These are phyloP conservation scores for Agastache rugosa DNA, from an alignment of 257 asterid species.

Conservation along the genomic window DNA sequence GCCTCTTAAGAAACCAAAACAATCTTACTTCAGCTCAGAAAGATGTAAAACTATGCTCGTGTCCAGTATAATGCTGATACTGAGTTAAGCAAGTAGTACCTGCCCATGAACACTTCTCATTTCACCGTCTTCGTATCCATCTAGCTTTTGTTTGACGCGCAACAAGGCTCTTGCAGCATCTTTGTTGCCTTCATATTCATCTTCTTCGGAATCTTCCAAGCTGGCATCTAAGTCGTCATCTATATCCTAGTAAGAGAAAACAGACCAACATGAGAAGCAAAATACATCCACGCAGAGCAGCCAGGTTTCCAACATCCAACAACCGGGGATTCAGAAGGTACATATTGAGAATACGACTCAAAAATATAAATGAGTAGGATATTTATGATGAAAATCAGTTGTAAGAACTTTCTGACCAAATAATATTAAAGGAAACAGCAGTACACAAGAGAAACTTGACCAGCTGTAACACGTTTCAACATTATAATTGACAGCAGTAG, in stretches of 20 bases:
- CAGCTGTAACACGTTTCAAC: background rate
- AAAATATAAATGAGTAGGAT: too few species aligned
- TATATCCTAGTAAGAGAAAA: constrained; percentile 58
- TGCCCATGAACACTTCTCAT: constrained; percentile 94
- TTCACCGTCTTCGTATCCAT: constrained; percentile 99
- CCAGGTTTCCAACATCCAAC: too few species aligned
- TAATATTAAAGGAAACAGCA: too few species aligned
- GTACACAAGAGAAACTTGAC: too few species aligned
- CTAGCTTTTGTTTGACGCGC: constrained; percentile 98
- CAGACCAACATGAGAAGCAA: constrained; percentile 35
- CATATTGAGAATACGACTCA: too few species aligned
- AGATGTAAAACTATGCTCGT: background rate
- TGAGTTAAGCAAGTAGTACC: constrained; percentile 52
- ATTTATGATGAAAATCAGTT: too few species aligned
- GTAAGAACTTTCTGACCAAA: too few species aligned
- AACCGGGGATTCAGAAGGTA: too few species aligned
- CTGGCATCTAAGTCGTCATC: constrained; percentile 76
- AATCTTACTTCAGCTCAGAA: background rate
- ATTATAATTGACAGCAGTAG: background rate
- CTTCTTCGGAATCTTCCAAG: constrained; percentile 76
- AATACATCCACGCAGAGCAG: constrained; percentile 1
- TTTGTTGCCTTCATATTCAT: constrained; percentile 86
- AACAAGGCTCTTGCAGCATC: constrained; percentile 98
- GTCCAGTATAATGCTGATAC: constrained; percentile 3
- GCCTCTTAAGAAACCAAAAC: background rate